Evolutionary conservation across 2,329 filamentous ascomycete species (phyloP), one percentile per base, ranked within the genome.

Genomic region (Arachnomyces sp.): DNA sequence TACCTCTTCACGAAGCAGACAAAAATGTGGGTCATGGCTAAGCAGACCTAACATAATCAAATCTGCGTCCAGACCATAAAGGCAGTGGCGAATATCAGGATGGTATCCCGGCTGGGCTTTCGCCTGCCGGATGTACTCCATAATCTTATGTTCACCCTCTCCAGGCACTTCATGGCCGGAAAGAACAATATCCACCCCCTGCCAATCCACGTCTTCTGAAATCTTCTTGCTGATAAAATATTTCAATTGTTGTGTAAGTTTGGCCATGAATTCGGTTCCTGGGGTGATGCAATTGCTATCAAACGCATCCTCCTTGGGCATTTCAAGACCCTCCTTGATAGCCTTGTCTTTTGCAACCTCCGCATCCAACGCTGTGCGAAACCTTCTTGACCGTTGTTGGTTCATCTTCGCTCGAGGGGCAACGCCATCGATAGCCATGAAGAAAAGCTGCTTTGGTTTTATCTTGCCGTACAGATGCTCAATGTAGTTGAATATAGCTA

Each of bases 161-260:
- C 92, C 92, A 5, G 92, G 92, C 17, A 96, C 90, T 65, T 98
- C 93, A 59, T 98, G 93, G 40, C 93, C 92, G 4, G 92, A 98
- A 44, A 98, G 75, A 39, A 98, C 88, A 53, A 98, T 82, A 59
- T 96, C 89, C 50, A 93, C 92, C 44, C 86, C 86, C 67, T 98
- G 92, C 92, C 92, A 98, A 56, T 98, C 92, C 35, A 82, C 79
- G 62, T 98, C 92, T 63, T 98, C 90, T 2, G 88, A 92, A 8
- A 98, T 82, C 67, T 98, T 98, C 69, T 98, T 98, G 72, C 86
- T 94, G 71, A 98, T 84, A 66, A 98, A 98, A 63, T 98, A 98
- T 66, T 93, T 93, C 49, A 98, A 72, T 66, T 98, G 93, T 52
- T 81, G 76, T 4, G 92, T 93, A 54, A 98, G 74, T 65, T 90